These are phyloP conservation scores for Inonotus hispidus DNA, from an alignment of 1,284 basidiomycete species.

Conservation along the genomic window DNA sequence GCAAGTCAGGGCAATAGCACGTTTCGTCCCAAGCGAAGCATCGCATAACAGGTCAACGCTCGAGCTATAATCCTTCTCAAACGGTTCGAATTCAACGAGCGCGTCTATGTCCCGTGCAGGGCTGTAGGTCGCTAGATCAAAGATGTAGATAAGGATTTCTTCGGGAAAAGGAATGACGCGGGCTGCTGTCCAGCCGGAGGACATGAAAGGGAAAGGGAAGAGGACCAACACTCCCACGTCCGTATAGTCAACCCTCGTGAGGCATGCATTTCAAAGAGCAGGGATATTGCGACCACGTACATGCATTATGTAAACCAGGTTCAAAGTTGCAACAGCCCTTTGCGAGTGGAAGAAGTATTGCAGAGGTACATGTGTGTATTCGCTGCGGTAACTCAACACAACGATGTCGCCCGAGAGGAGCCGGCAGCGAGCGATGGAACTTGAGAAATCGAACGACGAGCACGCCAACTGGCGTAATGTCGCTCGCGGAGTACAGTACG, in stretches of 20 bases:
- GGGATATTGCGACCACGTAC: background rate
- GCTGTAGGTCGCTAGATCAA: slow-evolving; percentile 5
- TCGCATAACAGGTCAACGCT: background rate
- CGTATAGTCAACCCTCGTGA: background rate
- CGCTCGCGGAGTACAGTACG: too few relatives aligned
- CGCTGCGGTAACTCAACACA: too few relatives aligned
- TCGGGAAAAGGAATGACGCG: slow-evolving; percentile 1
- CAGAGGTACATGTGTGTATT: too few relatives aligned
- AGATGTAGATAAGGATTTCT: slow-evolving; percentile 6
- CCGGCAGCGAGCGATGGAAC: too few relatives aligned
- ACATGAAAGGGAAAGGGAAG: background rate
- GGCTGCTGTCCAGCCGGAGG: background rate
- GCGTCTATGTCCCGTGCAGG: background rate
- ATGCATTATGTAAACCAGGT: background rate
- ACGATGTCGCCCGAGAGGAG: too few relatives aligned
- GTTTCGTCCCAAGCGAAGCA: slow-evolving; percentile 1
- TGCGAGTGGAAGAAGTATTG: too few relatives aligned
- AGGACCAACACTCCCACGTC: background rate
- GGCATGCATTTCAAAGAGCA: background rate
- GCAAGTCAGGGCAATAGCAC: background rate
- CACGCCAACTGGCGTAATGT: too few relatives aligned
- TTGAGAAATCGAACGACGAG: too few relatives aligned
- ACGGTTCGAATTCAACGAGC: background rate
- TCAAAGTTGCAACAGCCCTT: too few relatives aligned
- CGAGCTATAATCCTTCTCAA: background rate